Base-by-base conservation (phyloP, 768 basidiomycete species). In the Candolleomyces efflorescens region DNA sequence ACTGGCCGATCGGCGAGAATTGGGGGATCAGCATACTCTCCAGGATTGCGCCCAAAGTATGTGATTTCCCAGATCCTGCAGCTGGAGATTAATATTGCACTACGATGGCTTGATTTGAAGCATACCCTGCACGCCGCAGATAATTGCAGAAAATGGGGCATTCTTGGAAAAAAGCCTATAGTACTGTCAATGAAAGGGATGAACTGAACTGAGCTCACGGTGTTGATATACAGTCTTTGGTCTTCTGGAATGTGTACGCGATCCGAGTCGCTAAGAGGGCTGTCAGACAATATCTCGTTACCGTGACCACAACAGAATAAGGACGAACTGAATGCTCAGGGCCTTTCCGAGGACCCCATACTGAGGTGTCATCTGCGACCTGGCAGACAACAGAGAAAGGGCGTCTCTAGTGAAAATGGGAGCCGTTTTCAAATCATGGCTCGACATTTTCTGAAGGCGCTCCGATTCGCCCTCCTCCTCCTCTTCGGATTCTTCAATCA, bases 81-180 rank as follows among this genome's bases (percentile, higher is more conserved):
- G 43, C 27, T 46, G 12, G 22, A n/a, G n/a, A n/a, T 20, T 22
- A 15, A 58, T 17, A 12, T 26, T 5, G 12, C 23, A 32, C n/a
- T 13, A 44, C 20, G 12, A 43, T 47, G n/a, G 27, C n/a, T 23
- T 52, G 5, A 37, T 2, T 20, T 13, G 5, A 17, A 6, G 45
- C 60, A 22, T 50, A 73, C 77, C 79, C 72, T 90, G 89, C 0
- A 89, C 87, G 0, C 88, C 88, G 53, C 88, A 90, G 2, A 90
- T 79, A n/a, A 90, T 64, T 0, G 87, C 84, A 0, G 89, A 89
- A 63, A 89, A 86, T 0, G 88, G 89, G 0, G 88, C 77, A 64
- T 89, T 90, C 88, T 89, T 58, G 15, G 10, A 27, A 15, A n/a
- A 13, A 36, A 36, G 10, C 24, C 53, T 59, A 41, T 17, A 56